Evolutionary conservation across 2,329 filamentous ascomycete genomes (phyloP).

Genomic region (Beauveria medogensis): DNA sequence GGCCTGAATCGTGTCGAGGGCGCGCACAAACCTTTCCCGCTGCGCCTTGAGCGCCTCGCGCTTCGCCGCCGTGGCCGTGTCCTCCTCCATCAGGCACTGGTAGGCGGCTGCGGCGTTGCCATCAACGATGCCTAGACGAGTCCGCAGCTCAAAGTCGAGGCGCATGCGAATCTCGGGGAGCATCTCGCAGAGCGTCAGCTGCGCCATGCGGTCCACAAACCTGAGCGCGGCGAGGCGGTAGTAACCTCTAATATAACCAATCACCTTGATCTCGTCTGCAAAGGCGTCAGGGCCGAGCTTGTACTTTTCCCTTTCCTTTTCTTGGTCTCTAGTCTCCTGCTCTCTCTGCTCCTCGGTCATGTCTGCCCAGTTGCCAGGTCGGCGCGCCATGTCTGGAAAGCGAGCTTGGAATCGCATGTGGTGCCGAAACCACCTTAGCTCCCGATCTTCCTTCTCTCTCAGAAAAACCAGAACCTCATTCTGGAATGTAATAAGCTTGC

Average conservation of each 20-base stretch:
- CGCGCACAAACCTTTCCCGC: conserved; percentile 37
- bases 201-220: conserved; percentile 50
- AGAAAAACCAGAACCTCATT: conserved; percentile 38
- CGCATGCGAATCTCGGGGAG: conserved; percentile 35
- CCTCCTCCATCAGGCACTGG: conserved; percentile 40
- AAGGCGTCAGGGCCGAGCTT: conserved; percentile 52
- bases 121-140: conserved; percentile 33
- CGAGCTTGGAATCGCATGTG: conserved; percentile 38
- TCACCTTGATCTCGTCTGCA: conserved; percentile 48
- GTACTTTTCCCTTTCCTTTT: conserved; percentile 32
- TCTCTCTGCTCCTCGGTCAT: conserved; percentile 41
- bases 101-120: conserved; percentile 25
- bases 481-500: conserved; percentile 51
- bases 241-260: conserved; percentile 58
- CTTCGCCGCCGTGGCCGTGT: conserved; percentile 32
- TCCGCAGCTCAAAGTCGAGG: conserved; percentile 35
- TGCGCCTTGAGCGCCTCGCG: conserved; percentile 35
- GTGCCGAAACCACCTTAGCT: conserved; percentile 40
- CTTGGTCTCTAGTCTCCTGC: conserved; percentile 35
- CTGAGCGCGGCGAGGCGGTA: conserved; percentile 59
- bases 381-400: conserved; percentile 21
- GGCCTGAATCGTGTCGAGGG: conserved; percentile 36
- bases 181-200: conserved; percentile 41
- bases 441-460: conserved; percentile 34
- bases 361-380: conserved; percentile 31